Evolutionary conservation across 192 early-diverging fungal species (phyloP).

Genomic region (Kickxella alabastrina): DNA sequence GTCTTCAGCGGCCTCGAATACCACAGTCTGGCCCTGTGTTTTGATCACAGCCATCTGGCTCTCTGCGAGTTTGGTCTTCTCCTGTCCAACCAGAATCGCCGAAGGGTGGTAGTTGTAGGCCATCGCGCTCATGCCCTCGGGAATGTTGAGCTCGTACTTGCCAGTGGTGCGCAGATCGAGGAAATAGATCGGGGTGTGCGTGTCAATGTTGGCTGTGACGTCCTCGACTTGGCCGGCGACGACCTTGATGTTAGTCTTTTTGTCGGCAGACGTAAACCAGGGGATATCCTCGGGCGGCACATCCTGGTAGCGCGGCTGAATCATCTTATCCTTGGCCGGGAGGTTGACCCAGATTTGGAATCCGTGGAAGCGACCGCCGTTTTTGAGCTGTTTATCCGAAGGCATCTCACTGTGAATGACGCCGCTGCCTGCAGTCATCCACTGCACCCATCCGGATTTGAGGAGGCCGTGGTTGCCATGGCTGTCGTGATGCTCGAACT

Average conservation of each 20-base stretch:
- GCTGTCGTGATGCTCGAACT: constrained; percentile 73
- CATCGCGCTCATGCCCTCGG: constrained; percentile 44
- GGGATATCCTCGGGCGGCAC: constrained; percentile 63
- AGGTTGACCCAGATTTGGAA: constrained; percentile 82
- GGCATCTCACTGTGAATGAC: constrained; percentile 78
- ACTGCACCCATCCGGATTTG: constrained; percentile 67
- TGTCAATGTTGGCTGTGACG: constrained; percentile 63
- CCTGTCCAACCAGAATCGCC: constrained; percentile 35
- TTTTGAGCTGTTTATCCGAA: constrained; percentile 37
- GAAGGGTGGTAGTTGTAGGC: constrained; percentile 47
- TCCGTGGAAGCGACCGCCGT: constrained; percentile 44
- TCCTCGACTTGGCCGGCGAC: constrained; percentile 82
- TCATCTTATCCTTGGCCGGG: constrained; percentile 67
- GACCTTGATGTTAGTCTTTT: constrained; percentile 63
- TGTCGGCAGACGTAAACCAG: constrained; percentile 48
- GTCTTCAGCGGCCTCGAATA: constrained; percentile 32
- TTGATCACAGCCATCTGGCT: constrained; percentile 43
- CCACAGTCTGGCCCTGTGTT: constrained; percentile 28
- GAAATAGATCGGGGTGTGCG: constrained; percentile 76
- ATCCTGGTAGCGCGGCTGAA: constrained; percentile 68
- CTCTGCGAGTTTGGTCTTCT: constrained; percentile 35
- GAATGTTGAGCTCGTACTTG: constrained; percentile 47
- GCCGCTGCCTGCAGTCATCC: constrained; percentile 75
- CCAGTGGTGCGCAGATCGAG: constrained; percentile 70
- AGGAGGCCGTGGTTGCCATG: constrained; percentile 67